Conservation (phyloP, 331 rosid species). For the Quercus tomentella region DNA sequence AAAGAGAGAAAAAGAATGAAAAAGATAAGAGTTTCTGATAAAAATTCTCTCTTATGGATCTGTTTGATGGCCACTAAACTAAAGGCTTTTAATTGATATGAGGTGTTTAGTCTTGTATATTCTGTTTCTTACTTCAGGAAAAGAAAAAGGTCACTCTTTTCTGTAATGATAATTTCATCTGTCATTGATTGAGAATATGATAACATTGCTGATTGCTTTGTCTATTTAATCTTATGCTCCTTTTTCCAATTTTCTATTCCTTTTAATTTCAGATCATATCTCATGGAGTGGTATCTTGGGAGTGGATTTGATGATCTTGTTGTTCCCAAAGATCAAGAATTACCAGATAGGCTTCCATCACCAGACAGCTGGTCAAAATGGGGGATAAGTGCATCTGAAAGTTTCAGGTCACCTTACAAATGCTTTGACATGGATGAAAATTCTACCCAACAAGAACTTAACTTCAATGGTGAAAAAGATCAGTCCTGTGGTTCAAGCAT, state of each 20-base stretch:
- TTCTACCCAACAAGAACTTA: conserved; percentile 20
- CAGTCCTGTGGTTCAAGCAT: conserved; percentile 49
- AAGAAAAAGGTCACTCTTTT: not conserved
- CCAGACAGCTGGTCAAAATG: conserved; percentile 60
- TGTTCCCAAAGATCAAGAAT: conserved; percentile 40
- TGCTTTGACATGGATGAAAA: conserved; percentile 28
- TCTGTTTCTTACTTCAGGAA: not conserved
- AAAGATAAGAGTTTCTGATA: too few relatives aligned
- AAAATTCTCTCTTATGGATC: not conserved
- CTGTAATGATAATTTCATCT: not conserved
- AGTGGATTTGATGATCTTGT: conserved; percentile 37
- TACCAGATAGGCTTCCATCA: conserved; percentile 56
- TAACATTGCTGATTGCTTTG: not conserved
- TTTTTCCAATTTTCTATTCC: conserved; percentile 7
- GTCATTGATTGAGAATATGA: not conserved
- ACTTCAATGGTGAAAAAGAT: conserved; percentile 33
- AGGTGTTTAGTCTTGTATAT: not conserved
- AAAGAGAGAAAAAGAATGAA: not conserved
- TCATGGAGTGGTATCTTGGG: conserved; percentile 58
- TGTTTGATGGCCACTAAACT: not conserved
- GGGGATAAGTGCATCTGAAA: conserved; percentile 44
- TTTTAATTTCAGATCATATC: conserved; percentile 27
- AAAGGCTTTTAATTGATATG: not conserved
- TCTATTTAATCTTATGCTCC: not conserved
- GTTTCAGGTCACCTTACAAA: conserved; percentile 32